Conservation (phyloP, 2,329 filamentous ascomycete species). For the Cryphonectria japonica region DNA sequence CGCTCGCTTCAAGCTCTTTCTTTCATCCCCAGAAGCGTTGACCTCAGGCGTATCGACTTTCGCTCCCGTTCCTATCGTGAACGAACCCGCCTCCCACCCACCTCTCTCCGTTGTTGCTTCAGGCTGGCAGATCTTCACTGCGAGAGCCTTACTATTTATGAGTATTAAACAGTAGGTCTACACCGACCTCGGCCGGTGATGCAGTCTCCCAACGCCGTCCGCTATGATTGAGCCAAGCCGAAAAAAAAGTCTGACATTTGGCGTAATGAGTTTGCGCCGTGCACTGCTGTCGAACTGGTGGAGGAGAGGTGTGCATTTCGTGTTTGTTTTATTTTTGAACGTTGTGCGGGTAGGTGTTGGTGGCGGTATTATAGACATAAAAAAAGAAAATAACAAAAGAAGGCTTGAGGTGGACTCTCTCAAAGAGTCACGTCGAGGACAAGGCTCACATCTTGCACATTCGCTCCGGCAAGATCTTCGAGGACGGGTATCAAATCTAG, state of each 20-base stretch:
- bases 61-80: background rate
- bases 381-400: conserved; percentile 24
- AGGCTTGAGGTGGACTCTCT: conserved; percentile 41
- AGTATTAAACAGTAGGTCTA: conserved; percentile 43
- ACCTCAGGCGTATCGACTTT: background rate
- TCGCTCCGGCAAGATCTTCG: conserved; percentile 87
- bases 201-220: conserved; percentile 54
- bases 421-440: conserved; percentile 88
- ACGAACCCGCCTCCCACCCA: background rate
- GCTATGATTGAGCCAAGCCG: conserved; percentile 49
- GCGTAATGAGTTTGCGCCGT: conserved; percentile 25
- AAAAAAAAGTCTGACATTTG: conserved; percentile 25
- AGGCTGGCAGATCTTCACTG: conserved; percentile 29
- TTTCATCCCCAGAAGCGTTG: conserved; percentile 6
- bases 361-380: conserved; percentile 35
- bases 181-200: conserved; percentile 29
- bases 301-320: conserved; percentile 31
- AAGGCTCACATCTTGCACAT: conserved; percentile 94
- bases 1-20: background rate
- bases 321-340: conserved; percentile 18
- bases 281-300: conserved; percentile 23
- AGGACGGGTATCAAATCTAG: conserved; percentile 97
- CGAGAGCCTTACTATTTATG: conserved; percentile 30
- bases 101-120: conserved; percentile 19
- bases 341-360: conserved; percentile 17